Evolutionary conservation across 2,329 filamentous ascomycete genomes (phyloP), one percentile per base, ranked within the genome.

Genomic region (Botrytis tulipae): DNA sequence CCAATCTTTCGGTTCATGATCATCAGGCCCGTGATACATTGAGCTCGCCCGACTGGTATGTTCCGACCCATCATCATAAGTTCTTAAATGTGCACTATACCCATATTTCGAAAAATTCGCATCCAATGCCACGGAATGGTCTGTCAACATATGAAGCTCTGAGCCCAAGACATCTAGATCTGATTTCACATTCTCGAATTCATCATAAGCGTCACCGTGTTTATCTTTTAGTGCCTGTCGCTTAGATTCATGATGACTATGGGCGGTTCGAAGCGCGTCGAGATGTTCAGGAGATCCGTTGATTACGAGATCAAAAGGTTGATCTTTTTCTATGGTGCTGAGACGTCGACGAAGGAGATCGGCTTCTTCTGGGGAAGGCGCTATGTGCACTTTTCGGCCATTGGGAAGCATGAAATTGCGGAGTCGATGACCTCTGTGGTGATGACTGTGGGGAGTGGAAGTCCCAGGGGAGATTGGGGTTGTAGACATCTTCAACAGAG

Each of bases 61-160:
- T 20, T 75, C 75, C 1, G 72, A 74, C n/a, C 78, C 75, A 71
- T 80, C 78, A 72, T 83, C 81, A 76, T 83, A 87, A 71, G 85
- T 87, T 72, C 88, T 83, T 70, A 91, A 81, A 79, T 87, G 85
- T 42, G 88, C 88, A 67, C 84, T 85, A 78, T 90, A 91, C 1
- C 90, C 89, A 82, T 89, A 91, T 78, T 88, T 88, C 72, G 84
- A 85, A 79, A 91, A 91, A 78, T 87, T 91, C 48, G 88, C 87
- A 77, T 88, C 87, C 35, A 91, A 82, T 29, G 85, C 78, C n/a
- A 88, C 85, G 5, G 85, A 84, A 77, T 89, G 86, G 73, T 86
- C 85, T 3, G 84, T 85, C 70, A 90, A 81, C 75, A 84, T 73
- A 73, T 88, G 85, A 10, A 91, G 81, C 79, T 91, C 88, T 2